Conservation (phyloP, 441 rosid genomes). For the Erysimum pusillum region DNA sequence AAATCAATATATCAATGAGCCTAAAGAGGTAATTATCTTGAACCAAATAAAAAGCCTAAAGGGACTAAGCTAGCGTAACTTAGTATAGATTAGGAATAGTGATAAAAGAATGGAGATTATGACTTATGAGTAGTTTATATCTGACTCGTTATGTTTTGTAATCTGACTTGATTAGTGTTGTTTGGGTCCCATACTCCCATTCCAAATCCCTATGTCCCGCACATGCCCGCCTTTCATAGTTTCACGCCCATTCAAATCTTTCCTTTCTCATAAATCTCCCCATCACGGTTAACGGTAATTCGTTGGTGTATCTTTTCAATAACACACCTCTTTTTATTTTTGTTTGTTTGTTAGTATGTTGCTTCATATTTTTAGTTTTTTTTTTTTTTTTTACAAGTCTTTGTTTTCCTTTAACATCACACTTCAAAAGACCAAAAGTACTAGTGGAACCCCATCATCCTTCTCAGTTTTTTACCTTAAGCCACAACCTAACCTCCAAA, state of each 20-base stretch:
- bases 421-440: not conserved
- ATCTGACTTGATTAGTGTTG: slow-evolving; percentile 21
- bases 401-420: not conserved
- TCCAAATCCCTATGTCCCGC: slow-evolving; percentile 21
- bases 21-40: not conserved
- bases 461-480: not conserved
- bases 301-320: not conserved
- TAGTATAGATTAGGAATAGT: not conserved
- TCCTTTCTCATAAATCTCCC: not conserved
- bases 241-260: slow-evolving; percentile 12
- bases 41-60: not conserved
- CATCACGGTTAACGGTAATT: slow-evolving; percentile 1
- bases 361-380: not conserved
- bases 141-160: slow-evolving; percentile 8
- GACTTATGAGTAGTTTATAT: not conserved
- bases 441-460: not conserved
- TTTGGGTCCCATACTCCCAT: slow-evolving; percentile 24
- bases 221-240: slow-evolving; percentile 20
- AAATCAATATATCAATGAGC: not conserved
- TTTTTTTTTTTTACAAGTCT: too few species aligned
- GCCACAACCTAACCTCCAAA: not conserved
- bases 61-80: not conserved
- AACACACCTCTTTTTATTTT: not conserved
- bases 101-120: not conserved
- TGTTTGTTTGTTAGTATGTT: not conserved